These are phyloP conservation scores for Apium graveolens DNA, from an alignment of 129 eudicot genomes.

Conservation along the genomic window DNA sequence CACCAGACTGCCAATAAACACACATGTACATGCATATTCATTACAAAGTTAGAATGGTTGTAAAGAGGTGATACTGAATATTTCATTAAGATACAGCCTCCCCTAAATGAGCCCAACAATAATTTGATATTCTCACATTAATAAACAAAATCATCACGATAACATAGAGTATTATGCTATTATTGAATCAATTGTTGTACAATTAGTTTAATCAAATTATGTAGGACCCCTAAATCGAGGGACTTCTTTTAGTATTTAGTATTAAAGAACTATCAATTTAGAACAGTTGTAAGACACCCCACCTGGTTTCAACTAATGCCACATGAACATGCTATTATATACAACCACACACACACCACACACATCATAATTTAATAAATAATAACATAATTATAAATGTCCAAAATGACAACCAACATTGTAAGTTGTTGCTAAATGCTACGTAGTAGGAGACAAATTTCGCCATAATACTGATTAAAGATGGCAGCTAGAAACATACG, in stretches of 20 bases:
- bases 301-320: background rate
- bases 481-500: background rate
- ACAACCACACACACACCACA: background rate
- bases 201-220: constrained; percentile 3
- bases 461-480: background rate
- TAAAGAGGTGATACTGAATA: background rate
- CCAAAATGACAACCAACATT: background rate
- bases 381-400: background rate
- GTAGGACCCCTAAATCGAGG: background rate
- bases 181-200: background rate
- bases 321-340: background rate
- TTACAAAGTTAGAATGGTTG: background rate
- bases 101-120: background rate
- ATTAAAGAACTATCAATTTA: background rate
- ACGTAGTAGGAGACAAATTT: background rate
- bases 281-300: background rate
- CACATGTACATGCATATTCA: background rate
- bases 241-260: background rate
- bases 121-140: background rate
- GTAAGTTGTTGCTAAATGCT: background rate
- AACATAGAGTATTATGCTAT: background rate
- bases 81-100: background rate
- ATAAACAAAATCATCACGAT: background rate
- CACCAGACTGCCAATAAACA: background rate
- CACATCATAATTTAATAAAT: background rate